Evolutionary conservation across 1,284 basidiomycete genomes (phyloP).

Genomic region (Ceraceosorus bombacis): DNA sequence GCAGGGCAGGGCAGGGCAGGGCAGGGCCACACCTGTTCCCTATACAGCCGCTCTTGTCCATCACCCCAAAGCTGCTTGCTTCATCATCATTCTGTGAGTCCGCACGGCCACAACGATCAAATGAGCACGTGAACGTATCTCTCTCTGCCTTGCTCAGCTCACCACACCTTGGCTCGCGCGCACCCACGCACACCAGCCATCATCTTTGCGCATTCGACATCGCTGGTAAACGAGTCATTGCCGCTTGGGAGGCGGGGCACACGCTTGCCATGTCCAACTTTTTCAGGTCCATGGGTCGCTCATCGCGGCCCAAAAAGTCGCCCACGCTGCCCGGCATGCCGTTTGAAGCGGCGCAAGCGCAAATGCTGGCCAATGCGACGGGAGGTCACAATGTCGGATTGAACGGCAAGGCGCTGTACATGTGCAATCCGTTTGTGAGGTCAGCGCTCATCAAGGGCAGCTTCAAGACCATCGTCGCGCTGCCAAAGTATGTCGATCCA

Average conservation of each 20-base stretch:
- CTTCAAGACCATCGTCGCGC: constrained; percentile 95
- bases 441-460: constrained; percentile 95
- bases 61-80: not conserved
- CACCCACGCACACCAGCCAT: not conserved
- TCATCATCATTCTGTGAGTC: constrained; percentile 18
- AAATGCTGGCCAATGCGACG: too few species aligned
- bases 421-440: constrained; percentile 67
- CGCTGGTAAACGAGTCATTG: too few species aligned
- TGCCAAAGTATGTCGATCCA: constrained; percentile 66
- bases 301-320: constrained; percentile 34
- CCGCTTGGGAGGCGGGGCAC: too few species aligned
- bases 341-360: constrained; percentile 15
- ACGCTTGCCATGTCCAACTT: constrained; percentile 14
- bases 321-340: constrained; percentile 32
- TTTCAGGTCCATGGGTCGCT: constrained; percentile 41
- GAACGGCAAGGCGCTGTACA: constrained; percentile 40
- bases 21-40: constrained; percentile 8
- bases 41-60: constrained; percentile 20
- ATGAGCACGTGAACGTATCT: constrained; percentile 1
- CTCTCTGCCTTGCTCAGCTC: not conserved
- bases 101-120: too few species aligned
- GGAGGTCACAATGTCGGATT: constrained; percentile 7
- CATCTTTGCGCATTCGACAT: not conserved
- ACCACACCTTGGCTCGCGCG: not conserved
- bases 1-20: too few species aligned